Base-by-base conservation (phyloP, 441 rosid genomes). In the Melastoma candidum region DNA sequence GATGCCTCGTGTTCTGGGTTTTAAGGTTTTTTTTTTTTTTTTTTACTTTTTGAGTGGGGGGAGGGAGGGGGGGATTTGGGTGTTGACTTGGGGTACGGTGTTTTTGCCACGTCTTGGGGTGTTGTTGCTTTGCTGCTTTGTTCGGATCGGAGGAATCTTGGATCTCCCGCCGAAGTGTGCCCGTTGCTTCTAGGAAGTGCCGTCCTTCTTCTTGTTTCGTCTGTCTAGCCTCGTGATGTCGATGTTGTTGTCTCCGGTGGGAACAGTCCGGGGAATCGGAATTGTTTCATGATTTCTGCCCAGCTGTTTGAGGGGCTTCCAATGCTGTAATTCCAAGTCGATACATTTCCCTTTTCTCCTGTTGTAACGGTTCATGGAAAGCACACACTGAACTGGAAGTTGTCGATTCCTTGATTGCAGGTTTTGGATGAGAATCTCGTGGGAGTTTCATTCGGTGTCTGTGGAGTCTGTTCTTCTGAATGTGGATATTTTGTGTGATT, bases 391-490 rank as follows among this genome's bases (percentile, higher is more conserved):
- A 24, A 60, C 7, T 36, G 41, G 41, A 9, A 36, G 41, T 36
- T 36, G 41, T 36, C 29, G 60, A 32, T 54, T 64, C 75, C 25
- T 14, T 48, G 39, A 32, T 14, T 36, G 76, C 87, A 90, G 96
- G 95, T 63, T 85, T 85, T 68, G 85, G 88, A 41, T 83, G 73
- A 64, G 44, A 67, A 36, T 36, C 57, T 55, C 59, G 11, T 43
- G 24, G 46, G 52, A 51, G 17, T 26, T 64, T 49, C 46, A 63
- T 32, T 49, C 49, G 17, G 49, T 57, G 24, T 7, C 58, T 59
- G 2, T 41, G 44, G 26, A 43, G 32, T 58, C 52, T 26, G 64
- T 65, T 63, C 36, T 63, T 45, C 48, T 47, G 45, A 50, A 61
- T 65, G 66, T 69, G 51, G 65, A 59, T 1, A 54, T 26, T 56